Evolutionary conservation across 129 eudicot species (phyloP).

Genomic region (Glebionis coronaria): DNA sequence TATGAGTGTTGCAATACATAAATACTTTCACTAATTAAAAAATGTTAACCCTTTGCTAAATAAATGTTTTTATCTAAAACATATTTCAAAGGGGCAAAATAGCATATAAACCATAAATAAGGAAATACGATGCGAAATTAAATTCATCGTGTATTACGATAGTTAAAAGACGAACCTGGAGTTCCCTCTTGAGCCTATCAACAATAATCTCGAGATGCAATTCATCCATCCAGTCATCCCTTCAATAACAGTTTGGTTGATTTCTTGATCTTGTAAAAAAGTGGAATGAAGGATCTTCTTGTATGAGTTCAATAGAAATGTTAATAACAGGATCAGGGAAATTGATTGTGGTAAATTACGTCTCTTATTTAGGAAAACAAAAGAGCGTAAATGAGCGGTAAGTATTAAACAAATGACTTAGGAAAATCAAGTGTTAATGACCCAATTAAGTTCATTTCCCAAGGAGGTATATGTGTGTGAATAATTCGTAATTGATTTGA

Average conservation of each 20-base stretch:
- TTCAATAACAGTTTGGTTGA: conserved; percentile 91
- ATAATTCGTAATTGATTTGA: no score
- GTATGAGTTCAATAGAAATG: no score
- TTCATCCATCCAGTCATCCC: conserved; percentile 99
- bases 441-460: no score
- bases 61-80: background rate
- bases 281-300: conserved; percentile 99
- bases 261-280: conserved; percentile 93
- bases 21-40: background rate
- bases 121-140: background rate
- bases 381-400: no score
- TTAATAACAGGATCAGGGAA: no score
- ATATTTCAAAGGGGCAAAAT: background rate
- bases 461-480: no score
- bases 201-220: conserved; percentile 94
- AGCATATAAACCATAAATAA: background rate
- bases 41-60: no score
- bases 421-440: no score
- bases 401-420: no score
- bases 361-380: no score
- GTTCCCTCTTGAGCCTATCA: conserved; percentile 54
- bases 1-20: conserved; percentile 13
- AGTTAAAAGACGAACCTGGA: conserved; percentile 28
- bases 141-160: background rate
- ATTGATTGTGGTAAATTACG: no score